A percentile compares a stretch with the other conserved stretches of the same genome.
Conservation (phyloP, 805 yeast species). For the Ogataea neopini region DNA sequence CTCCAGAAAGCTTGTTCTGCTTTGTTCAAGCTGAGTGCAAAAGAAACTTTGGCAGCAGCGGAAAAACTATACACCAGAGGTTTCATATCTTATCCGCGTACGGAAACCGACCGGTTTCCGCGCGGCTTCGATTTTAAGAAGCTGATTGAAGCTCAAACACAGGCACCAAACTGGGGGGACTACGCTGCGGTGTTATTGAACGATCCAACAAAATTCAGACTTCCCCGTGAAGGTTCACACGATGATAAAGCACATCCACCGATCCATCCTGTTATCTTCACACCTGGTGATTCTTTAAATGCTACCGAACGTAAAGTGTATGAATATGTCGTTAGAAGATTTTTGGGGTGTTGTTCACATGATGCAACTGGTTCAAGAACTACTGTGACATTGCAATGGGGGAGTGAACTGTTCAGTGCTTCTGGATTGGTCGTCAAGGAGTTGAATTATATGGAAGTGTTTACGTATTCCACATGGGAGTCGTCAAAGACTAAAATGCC, state of each 20-base stretch:
- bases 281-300: conserved; percentile 31
- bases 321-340: conserved; percentile 82
- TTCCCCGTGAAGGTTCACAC: conserved; percentile 78
- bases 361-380: conserved; percentile 83
- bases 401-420: conserved; percentile 67
- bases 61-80: conserved; percentile 86
- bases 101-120: conserved; percentile 92
- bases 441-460: conserved; percentile 78
- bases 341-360: conserved; percentile 86
- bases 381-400: conserved; percentile 71
- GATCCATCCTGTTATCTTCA: conserved; percentile 75
- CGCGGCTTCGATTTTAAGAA: conserved; percentile 65
- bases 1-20: conserved; percentile 84
- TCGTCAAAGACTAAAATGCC: conserved; percentile 62
- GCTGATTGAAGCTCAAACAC: conserved; percentile 61
- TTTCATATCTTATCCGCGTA: conserved; percentile 91
- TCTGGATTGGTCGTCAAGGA: conserved; percentile 76
- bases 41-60: conserved; percentile 72
- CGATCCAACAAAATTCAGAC: conserved; percentile 46
- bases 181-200: conserved; percentile 55
- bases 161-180: conserved; percentile 63
- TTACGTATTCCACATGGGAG: conserved; percentile 78
- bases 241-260: conserved; percentile 99
- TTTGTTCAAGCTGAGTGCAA: conserved; percentile 75
- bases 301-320: conserved; percentile 69